Evolutionary conservation across 2,329 filamentous ascomycete genomes (phyloP).

Genomic region (Lasiodiplodia sp.): DNA sequence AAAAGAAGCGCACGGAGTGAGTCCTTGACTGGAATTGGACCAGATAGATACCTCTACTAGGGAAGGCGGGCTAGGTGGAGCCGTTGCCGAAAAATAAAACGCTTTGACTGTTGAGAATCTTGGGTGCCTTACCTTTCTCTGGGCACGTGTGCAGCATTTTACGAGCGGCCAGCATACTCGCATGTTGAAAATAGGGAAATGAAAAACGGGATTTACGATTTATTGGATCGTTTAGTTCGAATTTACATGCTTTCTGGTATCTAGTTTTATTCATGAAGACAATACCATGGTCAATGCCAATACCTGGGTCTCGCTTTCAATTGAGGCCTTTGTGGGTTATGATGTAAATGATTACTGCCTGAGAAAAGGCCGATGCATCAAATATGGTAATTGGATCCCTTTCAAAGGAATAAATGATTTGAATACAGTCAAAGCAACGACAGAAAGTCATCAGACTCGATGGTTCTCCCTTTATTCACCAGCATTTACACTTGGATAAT

Average conservation of each 20-base stretch:
- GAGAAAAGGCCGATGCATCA: neutral
- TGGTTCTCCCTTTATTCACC: neutral
- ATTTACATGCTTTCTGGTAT: neutral
- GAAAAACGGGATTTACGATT: no score
- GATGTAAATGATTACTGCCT: no score
- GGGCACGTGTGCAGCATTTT: no score
- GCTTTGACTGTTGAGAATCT: neutral
- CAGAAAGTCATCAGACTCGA: neutral
- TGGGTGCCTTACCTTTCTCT: neutral
- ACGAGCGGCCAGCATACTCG: no score
- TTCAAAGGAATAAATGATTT: neutral
- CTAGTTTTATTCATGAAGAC: no score
- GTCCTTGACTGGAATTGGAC: no score
- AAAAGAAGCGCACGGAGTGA: neutral
- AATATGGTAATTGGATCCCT: neutral
- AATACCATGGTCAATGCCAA: no score
- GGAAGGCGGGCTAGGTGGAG: neutral
- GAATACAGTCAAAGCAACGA: neutral
- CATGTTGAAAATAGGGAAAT: no score
- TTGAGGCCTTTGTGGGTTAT: neutral
- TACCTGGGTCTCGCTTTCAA: neutral
- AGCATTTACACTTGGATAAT: neutral
- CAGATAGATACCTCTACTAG: neutral
- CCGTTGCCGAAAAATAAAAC: neutral
- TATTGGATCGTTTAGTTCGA: no score